These are phyloP conservation scores for Hymenoscyphus fraxineus DNA, from an alignment of 2,329 filamentous ascomycete species.

Conservation along the genomic window DNA sequence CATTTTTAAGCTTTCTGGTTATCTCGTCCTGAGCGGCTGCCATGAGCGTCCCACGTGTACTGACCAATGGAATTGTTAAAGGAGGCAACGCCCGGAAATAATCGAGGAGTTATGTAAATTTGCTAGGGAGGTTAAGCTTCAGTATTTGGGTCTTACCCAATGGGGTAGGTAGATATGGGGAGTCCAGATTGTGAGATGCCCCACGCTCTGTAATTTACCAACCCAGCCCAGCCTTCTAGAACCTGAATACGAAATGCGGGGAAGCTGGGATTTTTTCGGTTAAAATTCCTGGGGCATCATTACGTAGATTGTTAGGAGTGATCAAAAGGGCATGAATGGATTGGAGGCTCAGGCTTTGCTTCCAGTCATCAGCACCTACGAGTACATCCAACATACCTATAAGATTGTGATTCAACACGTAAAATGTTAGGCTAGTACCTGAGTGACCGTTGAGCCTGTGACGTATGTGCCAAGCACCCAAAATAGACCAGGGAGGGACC, in stretches of 20 bases:
- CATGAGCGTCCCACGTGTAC: no score
- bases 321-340: background rate
- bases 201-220: background rate
- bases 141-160: no score
- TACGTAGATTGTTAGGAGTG: background rate
- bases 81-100: no score
- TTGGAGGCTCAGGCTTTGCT: background rate
- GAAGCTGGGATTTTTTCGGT: background rate
- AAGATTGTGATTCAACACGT: background rate
- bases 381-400: background rate
- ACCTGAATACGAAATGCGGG: background rate
- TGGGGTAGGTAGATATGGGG: background rate
- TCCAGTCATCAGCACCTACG: background rate
- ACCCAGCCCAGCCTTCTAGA: background rate
- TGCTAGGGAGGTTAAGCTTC: no score
- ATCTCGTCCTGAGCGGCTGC: no score
- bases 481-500: background rate
- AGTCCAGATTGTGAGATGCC: background rate
- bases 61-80: no score
- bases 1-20: no score
- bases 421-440: background rate
- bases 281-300: background rate
- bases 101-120: no score
- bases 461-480: background rate
- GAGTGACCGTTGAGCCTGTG: background rate